Conservation (phyloP, 169 alveolate genomes). For the Plasmodium gaboni region DNA sequence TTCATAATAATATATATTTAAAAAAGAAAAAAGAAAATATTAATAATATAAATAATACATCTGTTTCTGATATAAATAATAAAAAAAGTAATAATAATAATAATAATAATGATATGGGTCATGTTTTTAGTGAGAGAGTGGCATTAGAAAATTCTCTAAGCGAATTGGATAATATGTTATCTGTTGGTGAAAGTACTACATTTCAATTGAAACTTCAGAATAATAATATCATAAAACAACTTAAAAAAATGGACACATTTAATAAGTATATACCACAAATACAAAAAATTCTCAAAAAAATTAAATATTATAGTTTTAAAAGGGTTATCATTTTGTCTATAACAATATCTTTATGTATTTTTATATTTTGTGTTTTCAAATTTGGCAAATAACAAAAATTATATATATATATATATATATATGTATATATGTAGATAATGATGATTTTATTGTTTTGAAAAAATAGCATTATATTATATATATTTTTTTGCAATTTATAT, state of each 20-base stretch:
- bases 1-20: constrained; percentile 15
- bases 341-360: constrained; percentile 37
- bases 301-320: constrained; percentile 33
- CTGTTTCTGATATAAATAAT: neutral
- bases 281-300: constrained; percentile 61
- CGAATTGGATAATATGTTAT: constrained; percentile 52
- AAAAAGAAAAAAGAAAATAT: neutral
- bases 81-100: neutral
- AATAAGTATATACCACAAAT: constrained; percentile 52
- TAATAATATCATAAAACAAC: constrained; percentile 33
- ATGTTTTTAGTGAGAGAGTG: constrained; percentile 61
- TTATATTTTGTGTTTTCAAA: constrained; percentile 55
- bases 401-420: constrained; percentile 28
- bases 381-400: neutral
- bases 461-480: too few species aligned
- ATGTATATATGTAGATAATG: neutral
- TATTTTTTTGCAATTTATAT: too few species aligned
- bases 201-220: constrained; percentile 42
- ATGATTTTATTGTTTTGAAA: neutral
- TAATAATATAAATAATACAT: constrained; percentile 12
- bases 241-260: constrained; percentile 33
- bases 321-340: constrained; percentile 21
- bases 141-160: constrained; percentile 57
- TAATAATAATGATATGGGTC: constrained; percentile 27
- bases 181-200: constrained; percentile 31